phyloP scores from a whole-genome alignment of 345 rosid genomes.

The Populus simonii region DNA sequence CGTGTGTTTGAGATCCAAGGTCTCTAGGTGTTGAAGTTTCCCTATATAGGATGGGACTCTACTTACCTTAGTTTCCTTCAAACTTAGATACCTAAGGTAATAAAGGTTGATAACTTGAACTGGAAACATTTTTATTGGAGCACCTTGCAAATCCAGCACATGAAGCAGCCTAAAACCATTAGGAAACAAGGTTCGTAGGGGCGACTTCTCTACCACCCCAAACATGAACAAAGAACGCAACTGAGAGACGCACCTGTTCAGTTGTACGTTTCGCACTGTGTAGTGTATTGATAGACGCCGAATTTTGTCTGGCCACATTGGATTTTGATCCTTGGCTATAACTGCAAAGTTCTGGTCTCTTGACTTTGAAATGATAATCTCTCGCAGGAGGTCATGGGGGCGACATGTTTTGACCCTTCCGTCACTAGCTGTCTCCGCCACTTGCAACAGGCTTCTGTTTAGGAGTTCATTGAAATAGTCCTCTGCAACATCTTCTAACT shows the following conservation, averaged over 20 bases:
- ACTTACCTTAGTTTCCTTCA: too few species aligned
- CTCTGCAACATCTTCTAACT: conserved; percentile 3
- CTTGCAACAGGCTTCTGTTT: conserved; percentile 11
- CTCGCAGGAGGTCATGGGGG: conserved; percentile 6
- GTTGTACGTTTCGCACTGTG: background rate
- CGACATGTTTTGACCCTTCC: conserved; percentile 11
- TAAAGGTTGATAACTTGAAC: too few species aligned
- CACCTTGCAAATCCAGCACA: too few species aligned
- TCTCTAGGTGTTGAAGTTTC: conserved; percentile 29
- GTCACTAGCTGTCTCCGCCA: background rate
- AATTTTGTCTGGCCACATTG: background rate
- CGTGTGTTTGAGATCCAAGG: conserved; percentile 26
- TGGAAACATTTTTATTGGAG: too few species aligned
- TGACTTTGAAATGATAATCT: background rate
- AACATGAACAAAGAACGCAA: conserved; percentile 24
- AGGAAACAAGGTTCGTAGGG: too few species aligned
- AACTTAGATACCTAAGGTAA: too few species aligned
- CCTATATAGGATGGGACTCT: conserved; percentile 17
- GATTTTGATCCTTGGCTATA: background rate
- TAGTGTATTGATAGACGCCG: conserved; percentile 17
- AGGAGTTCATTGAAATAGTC: conserved; percentile 2
- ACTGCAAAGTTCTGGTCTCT: conserved; percentile 9
- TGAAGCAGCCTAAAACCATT: too few species aligned
- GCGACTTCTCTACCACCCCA: too few species aligned
- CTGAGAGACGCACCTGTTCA: background rate